Evolutionary conservation across 345 rosid genomes (phyloP), one percentile per base, ranked within the genome.

Genomic region (Murraya koenigii): DNA sequence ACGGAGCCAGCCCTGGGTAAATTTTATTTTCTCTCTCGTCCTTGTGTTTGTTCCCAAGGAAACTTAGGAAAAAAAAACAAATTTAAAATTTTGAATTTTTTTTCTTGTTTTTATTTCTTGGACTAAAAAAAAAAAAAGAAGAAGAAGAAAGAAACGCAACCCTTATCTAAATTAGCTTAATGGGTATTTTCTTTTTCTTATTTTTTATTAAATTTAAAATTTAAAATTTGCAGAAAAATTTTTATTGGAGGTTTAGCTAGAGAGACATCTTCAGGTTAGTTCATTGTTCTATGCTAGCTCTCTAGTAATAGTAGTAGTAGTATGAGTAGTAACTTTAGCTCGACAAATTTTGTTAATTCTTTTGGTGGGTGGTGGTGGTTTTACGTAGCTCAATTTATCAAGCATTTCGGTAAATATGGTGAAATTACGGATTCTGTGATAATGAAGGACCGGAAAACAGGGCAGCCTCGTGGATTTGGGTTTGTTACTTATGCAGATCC

Each of bases 391-490:
- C 90, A 86, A 25, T 96, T 96, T 85, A 80, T 88, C 79, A 87
- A 89, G 85, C 94, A 96, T 82, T 96, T 96, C 77, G 90, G 84
- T 56, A 91, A 86, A 71, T 96, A 94, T 69, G 99, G 99, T 47
- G 97, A 96, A 81, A 94, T 96, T 64, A 92, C 93, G 15, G 99
- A 96, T 83, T 91, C 94, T 35, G 99, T 96, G 61, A 96, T 96
- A 73, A 96, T 96, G 99, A 90, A 89, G 82, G 99, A 94, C 85
- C 87, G 94, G 76, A 89, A 85, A 74, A 94, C 99, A 0, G 97
- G 98, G 67, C 91, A 84, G 75, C 99, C 99, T 23, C 90, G 99
- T 69, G 99, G 99, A 25, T 96, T 96, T 47, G 99, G 99, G 69
- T 96, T 96, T 80, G 91, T 96, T 59, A 96, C 99, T 1, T 96